phyloP scores from a whole-genome alignment of 2,329 filamentous ascomycete species.

The Rugonectria rugulosa region DNA sequence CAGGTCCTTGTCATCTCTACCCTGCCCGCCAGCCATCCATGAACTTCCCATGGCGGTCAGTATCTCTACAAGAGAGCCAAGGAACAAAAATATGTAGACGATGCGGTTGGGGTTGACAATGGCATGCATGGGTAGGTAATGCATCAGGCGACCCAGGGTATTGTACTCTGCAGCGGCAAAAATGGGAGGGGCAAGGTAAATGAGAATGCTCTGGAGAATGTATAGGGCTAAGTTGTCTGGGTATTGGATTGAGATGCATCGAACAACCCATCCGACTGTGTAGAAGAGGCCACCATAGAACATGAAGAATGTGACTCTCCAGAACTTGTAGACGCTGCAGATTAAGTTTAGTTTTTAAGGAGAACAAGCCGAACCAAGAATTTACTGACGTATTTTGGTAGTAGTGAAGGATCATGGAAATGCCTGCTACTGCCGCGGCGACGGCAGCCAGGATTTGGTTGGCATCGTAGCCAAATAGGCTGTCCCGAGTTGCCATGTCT shows the following conservation, averaged over 20 bases:
- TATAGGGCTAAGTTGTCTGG: conserved; percentile 32
- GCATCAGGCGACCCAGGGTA: conserved; percentile 37
- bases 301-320: conserved; percentile 39
- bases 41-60: conserved; percentile 35
- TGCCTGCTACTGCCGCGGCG: conserved; percentile 26
- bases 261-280: conserved; percentile 29
- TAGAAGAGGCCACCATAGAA: conserved; percentile 37
- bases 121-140: conserved; percentile 37
- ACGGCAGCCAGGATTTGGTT: conserved; percentile 33
- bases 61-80: conserved; percentile 33
- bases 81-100: conserved; percentile 39
- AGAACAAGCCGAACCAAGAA: conserved; percentile 2
- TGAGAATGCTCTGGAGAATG: conserved; percentile 37
- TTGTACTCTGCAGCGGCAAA: conserved; percentile 39
- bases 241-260: conserved; percentile 28
- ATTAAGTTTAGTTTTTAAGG: no score
- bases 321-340: conserved; percentile 36
- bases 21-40: conserved; percentile 35
- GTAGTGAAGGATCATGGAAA: conserved; percentile 27
- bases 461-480: conserved; percentile 36
- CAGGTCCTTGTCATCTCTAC: conserved; percentile 57
- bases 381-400: conserved; percentile 30
- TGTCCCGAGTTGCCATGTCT: conserved; percentile 26
- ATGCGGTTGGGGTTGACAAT: conserved; percentile 36
- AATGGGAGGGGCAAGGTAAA: conserved; percentile 35